Evolutionary conservation across 176 grass and related monocot genomes (phyloP), one percentile per base, ranked within the genome.

Genomic region (Musa itinerans): DNA sequence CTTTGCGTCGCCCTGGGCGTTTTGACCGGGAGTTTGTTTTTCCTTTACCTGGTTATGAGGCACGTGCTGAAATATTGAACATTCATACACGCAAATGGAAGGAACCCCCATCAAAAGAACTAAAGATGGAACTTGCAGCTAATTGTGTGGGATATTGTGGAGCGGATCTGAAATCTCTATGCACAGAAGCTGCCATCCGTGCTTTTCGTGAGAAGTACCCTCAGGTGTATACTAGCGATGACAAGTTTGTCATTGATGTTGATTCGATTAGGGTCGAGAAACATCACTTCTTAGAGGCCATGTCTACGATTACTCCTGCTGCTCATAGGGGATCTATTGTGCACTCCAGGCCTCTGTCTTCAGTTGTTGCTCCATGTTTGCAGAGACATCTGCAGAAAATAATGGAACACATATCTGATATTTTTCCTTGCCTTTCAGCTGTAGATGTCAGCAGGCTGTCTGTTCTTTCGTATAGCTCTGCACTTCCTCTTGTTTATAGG

Each of bases 41-140:
- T 74, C 96, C 96, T 78, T 89, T 99, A 81, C 96, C 96, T 75
- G 91, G 96, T 77, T 99, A 86, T 74, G 89, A 95, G 76, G 96
- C 96, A 80, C 86, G 96, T 48, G 83, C 85, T 72, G 87, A 99
- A 77, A 99, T 99, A 81, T 71, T 99, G 76, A 83, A 91, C 59
- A 99, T 99, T 82, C 96, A 99, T 84, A 99, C 96, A 73, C 92
- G 91, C 62, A 99, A 99, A 80, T 99, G 96, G 96, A 95, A 92
- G 82, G 91, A 94, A 20, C 96, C 96, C 29, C 91, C 89, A 52
- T 81, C 76, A 48, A 87, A 88, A 72, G 90, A 89, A 57, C 77
- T 99, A 62, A 99, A 92, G 81, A 87, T 74, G 85, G 96, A 99
- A 82, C 96, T 99, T 53, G 96, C 96, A 64, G 91, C 89, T 78